Conservation (phyloP, 768 basidiomycete genomes). For the Mycena capillaripes region DNA sequence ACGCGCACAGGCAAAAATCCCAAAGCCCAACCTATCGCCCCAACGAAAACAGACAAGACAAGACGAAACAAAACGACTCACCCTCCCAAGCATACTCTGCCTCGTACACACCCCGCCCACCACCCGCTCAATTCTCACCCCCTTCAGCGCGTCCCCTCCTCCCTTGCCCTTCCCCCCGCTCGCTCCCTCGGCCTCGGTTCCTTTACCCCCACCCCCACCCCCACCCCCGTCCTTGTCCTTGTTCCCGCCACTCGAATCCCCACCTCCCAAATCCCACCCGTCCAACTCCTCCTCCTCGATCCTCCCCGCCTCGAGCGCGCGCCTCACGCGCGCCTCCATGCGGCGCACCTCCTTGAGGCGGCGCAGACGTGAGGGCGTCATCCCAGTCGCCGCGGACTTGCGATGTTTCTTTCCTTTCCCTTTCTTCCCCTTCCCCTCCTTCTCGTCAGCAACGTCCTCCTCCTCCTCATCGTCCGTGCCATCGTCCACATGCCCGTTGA, state of each 20-base stretch:
- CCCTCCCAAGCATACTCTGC: constrained; percentile 93
- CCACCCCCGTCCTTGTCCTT: too few species aligned
- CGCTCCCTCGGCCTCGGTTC: not conserved
- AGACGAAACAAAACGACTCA: constrained; percentile 61
- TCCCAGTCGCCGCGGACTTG: too few species aligned
- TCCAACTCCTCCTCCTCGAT: constrained; percentile 78
- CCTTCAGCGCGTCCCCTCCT: constrained; percentile 60
- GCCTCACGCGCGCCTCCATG: constrained; percentile 71
- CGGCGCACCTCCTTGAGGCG: constrained; percentile 79
- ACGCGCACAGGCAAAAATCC: too few species aligned
- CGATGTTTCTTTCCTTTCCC: constrained; percentile 45
- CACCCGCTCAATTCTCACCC: constrained; percentile 84
- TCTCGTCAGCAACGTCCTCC: not conserved
- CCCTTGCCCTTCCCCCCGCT: not conserved
- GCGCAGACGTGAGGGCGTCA: constrained; percentile 79
- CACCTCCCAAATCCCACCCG: constrained; percentile 37
- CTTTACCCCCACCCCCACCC: not conserved
- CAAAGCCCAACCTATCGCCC: too few species aligned
- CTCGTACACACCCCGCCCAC: constrained; percentile 84
- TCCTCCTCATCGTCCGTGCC: not conserved
- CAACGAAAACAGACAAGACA: too few species aligned
- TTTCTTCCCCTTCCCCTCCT: not conserved
- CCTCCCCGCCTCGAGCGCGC: constrained; percentile 77
- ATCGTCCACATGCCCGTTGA: not conserved
- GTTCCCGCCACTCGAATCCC: not conserved